These are phyloP conservation scores for Ceraceosorus bombacis DNA, from an alignment of 1,284 basidiomycete species.

Conservation along the genomic window DNA sequence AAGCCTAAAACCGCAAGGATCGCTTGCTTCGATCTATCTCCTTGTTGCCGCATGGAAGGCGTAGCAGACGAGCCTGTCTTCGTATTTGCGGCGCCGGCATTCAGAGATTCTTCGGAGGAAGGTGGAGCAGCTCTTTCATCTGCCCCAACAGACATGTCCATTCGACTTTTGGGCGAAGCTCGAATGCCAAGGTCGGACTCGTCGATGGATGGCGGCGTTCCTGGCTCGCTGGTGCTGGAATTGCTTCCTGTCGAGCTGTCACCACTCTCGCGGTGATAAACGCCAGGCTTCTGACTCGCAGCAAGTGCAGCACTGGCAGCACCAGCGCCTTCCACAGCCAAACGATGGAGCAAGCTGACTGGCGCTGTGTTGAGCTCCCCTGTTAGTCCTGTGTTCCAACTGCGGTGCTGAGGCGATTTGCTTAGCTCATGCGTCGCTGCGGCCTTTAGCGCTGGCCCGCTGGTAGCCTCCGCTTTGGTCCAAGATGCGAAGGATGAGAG, in stretches of 20 bases:
- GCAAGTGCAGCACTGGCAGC: not conserved
- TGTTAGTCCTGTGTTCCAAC: not conserved
- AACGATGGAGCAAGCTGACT: slow-evolving; percentile 4
- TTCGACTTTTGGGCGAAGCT: slow-evolving; percentile 1
- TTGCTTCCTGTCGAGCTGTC: slow-evolving; percentile 32
- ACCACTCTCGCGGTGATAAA: not conserved
- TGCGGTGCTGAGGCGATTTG: not conserved
- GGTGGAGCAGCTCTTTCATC: not conserved
- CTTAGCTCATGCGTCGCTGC: too few species aligned
- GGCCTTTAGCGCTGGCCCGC: too few species aligned
- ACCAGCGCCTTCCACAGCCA: slow-evolving; percentile 2
- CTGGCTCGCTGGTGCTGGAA: slow-evolving; percentile 32
- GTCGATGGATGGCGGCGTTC: slow-evolving; percentile 28
- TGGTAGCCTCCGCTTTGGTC: too few species aligned
- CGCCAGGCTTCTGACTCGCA: too few species aligned
- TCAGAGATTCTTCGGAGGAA: not conserved
- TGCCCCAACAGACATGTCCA: not conserved
- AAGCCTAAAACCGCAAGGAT: slow-evolving; percentile 27
- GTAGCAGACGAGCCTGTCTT: not conserved
- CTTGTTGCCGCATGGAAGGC: slow-evolving; percentile 12
- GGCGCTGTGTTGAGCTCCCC: not conserved
- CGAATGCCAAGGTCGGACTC: slow-evolving; percentile 10
- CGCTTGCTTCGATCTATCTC: slow-evolving; percentile 20
- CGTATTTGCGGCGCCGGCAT: not conserved
- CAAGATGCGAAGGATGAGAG: too few species aligned